Evolutionary conservation across 495 filamentous ascomycete species (phyloP).

Genomic region (Lophiotrema nucula): DNA sequence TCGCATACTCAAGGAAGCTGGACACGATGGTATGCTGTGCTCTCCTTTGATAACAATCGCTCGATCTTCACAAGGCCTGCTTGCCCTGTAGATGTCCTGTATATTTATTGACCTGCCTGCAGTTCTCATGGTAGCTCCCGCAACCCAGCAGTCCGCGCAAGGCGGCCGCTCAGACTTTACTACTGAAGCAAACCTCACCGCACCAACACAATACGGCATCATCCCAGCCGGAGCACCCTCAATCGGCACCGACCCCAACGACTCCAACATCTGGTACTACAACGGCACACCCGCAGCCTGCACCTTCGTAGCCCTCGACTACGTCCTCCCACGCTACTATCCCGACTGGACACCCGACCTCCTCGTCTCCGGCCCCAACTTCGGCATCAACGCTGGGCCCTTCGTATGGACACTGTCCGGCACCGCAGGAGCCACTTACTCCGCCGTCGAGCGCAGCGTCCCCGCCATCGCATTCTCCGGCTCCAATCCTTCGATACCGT

Average conservation of each 20-base stretch:
- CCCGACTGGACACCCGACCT: constrained; percentile 40
- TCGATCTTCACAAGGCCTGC: no score
- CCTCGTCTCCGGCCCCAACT: constrained; percentile 47
- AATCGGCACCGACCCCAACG: constrained; percentile 39
- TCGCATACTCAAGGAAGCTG: constrained; percentile 39
- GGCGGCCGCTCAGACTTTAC: constrained; percentile 38
- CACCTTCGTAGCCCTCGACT: constrained; percentile 38
- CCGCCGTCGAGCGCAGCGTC: constrained; percentile 41
- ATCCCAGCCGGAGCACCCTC: constrained; percentile 41
- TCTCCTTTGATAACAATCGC: no score
- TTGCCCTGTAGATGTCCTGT: not conserved
- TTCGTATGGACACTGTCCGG: constrained; percentile 45
- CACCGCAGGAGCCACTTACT: constrained; percentile 44
- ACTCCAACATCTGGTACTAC: constrained; percentile 50
- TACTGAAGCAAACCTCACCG: constrained; percentile 35
- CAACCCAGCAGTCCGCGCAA: constrained; percentile 31
- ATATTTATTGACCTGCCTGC: not conserved
- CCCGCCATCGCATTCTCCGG: constrained; percentile 45
- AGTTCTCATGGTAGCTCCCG: constrained; percentile 42
- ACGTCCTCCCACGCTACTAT: constrained; percentile 22
- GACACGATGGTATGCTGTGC: constrained; percentile 37
- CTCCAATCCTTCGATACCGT: constrained; percentile 27
- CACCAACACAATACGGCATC: constrained; percentile 33
- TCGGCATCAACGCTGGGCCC: constrained; percentile 40
- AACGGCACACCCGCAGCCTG: constrained; percentile 47